Evolutionary conservation across 495 filamentous ascomycete species (phyloP).

Genomic region (Neurospora intermedia): DNA sequence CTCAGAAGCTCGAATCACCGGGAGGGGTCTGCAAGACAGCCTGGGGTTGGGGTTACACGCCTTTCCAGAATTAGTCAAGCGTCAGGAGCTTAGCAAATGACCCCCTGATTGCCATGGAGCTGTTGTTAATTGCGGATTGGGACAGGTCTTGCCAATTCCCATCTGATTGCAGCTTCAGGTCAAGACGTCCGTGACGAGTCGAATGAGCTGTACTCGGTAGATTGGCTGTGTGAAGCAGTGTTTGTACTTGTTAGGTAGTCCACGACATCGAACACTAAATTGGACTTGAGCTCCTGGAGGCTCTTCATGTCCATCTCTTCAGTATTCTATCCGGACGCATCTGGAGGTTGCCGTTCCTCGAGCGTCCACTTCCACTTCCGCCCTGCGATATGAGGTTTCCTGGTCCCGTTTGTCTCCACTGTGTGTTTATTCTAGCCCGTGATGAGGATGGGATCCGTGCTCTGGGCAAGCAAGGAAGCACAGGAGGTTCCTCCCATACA

Average conservation of each 20-base stretch:
- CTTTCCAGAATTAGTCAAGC: background rate
- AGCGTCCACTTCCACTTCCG: background rate
- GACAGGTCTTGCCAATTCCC: background rate
- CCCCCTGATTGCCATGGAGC: background rate
- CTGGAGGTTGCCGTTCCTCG: background rate
- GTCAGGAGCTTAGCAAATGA: conserved; percentile 1
- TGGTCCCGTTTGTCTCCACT: background rate
- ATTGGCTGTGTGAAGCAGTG: background rate
- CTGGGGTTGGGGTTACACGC: background rate
- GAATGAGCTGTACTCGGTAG: background rate
- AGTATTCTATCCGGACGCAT: background rate
- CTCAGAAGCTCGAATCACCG: background rate
- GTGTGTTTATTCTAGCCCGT: background rate
- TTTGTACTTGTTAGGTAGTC: background rate
- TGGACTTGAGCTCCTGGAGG: background rate
- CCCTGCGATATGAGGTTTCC: background rate
- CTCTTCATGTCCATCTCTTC: background rate
- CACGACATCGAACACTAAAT: background rate
- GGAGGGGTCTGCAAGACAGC: background rate
- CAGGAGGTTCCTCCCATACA: background rate
- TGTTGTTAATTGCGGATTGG: background rate
- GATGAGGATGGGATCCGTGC: background rate
- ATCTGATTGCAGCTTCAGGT: background rate
- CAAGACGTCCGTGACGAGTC: background rate
- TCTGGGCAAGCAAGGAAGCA: background rate